Evolutionary conservation across 257 asterid species (phyloP), one percentile per base, ranked within the genome.

Genomic region (Paraleonurus japonicus): DNA sequence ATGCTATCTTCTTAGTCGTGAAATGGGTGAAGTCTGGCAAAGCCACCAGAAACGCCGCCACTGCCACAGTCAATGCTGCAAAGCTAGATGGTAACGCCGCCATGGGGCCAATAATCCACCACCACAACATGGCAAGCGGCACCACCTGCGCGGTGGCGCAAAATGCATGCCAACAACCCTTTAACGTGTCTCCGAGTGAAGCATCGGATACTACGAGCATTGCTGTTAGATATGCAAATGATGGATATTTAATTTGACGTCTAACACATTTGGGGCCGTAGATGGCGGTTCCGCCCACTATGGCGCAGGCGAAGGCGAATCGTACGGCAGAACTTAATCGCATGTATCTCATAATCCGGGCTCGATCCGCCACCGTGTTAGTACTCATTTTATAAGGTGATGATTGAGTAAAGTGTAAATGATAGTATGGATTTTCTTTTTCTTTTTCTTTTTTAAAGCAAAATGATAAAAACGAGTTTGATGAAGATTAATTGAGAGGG

Each of bases 131-230:
- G 48, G 90, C 80, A 1, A 81, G 69, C 45, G 92, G 92, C 71
- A 87, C 51, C 55, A 87, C 87, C 70, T 84, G 90, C 43, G 53
- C 59, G 19, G 95, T 82, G 24, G 92, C 95, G 24, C 26, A 76
- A 1, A 76, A 6, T 24, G 87, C 94, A 41, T 84, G 87, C 85
- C 95, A 89, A 35, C 86, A 84, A 7, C 95, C 92, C 20, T 75
- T 65, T 11, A 87, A 7, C 5, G 87, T 61, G 60, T 87, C 89
- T 0, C 96, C 95, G 1, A 87, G 70, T 3, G 85, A 65, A 11
- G 95, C 86, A 3, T 87, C 95, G 2, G 85, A 67, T 0, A 79
- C 83, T 10, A 89, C 75, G 24, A 85, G 24, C 22, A 87, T 48
- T 1, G 85, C 80, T 0, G 90, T 87, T 2, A 87, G 67, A 32